Evolutionary conservation across 345 rosid genomes (phyloP), one percentile per base, ranked within the genome.

Genomic region (Microthlaspi erraticum): DNA sequence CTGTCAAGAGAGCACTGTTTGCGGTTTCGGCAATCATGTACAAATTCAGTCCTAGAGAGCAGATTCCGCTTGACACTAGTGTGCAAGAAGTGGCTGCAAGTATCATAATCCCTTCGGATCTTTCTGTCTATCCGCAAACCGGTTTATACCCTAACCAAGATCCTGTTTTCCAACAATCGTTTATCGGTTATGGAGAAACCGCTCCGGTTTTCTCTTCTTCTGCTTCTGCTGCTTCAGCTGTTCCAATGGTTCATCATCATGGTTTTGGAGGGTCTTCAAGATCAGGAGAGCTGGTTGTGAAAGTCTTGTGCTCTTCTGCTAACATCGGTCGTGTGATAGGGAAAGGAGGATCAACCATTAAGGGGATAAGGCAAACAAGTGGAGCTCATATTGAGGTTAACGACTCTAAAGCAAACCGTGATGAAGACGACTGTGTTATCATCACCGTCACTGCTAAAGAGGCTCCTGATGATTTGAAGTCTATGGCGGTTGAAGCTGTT

Each of bases 271-370:
- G 81, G 34, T 58, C 85, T 70, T 80, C 89, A 7, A 84, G 26
- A 66, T 81, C 85, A 13, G 92, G 84, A 83, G 94, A 94, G 69
- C 79, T 94, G 70, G 68, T 80, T 38, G 14, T 94, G 20, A 82
- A 84, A 66, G 85, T 94, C 6, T 36, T 94, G 71, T 94, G 99
- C 74, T 83, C 96, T 39, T 83, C 78, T 71, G 72, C 84, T 69
- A 94, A 89, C 66, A 94, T 91, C 64, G 99, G 99, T 1, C 98
- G 99, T 60, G 99, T 94, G 59, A 94, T 94, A 57, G 99, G 98
- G 49, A 91, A 84, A 82, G 97, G 92, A 77, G 99, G 99, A 19
- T 66, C 89, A 54, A 90, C 97, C 36, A 89, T 91, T 66, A 94
- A 89, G 78, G 87, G 82, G 54, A 89, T 94, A 68, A 91, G 99